Conservation (phyloP, 2,329 filamentous ascomycete species). For the Elsinoe australis region DNA sequence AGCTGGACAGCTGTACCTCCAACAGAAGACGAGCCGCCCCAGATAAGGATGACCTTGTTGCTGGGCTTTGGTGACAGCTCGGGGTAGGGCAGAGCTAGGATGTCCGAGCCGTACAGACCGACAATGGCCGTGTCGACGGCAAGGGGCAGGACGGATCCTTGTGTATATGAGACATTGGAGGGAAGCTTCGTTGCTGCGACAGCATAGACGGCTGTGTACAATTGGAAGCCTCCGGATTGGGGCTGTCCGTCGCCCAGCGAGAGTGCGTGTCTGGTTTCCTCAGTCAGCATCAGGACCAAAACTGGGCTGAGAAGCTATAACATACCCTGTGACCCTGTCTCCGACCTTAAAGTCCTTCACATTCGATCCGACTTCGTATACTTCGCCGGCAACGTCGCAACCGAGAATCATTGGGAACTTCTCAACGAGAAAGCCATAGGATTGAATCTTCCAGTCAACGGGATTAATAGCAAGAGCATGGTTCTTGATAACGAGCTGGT, state of each 20-base stretch:
- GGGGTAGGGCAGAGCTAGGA: conserved; percentile 36
- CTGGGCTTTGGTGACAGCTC: conserved; percentile 28
- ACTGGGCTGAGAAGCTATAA: conserved; percentile 15
- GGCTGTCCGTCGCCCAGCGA: conserved; percentile 14
- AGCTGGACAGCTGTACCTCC: conserved; percentile 31
- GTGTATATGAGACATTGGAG: conserved; percentile 31
- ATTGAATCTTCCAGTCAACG: conserved; percentile 33
- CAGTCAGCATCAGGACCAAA: background rate
- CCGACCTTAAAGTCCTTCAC: conserved; percentile 44
- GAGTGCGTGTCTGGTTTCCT: background rate
- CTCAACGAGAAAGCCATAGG: conserved; percentile 30
- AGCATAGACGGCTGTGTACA: conserved; percentile 29
- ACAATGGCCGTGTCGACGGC: conserved; percentile 38
- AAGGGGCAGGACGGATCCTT: conserved; percentile 38
- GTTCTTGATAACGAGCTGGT: conserved; percentile 32
- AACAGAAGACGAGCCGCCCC: conserved; percentile 33
- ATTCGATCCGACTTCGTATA: conserved; percentile 35
- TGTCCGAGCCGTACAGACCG: conserved; percentile 36
- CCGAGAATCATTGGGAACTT: conserved; percentile 33
- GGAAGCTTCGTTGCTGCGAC: conserved; percentile 35
- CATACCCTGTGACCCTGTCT: conserved; percentile 40
- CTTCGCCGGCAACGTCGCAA: conserved; percentile 32
- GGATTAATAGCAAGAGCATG: conserved; percentile 34
- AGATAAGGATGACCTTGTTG: conserved; percentile 35
- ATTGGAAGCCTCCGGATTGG: conserved; percentile 25